Evolutionary conservation across 2,329 filamentous ascomycete species (phyloP).

Genomic region (Fusarium sp.): DNA sequence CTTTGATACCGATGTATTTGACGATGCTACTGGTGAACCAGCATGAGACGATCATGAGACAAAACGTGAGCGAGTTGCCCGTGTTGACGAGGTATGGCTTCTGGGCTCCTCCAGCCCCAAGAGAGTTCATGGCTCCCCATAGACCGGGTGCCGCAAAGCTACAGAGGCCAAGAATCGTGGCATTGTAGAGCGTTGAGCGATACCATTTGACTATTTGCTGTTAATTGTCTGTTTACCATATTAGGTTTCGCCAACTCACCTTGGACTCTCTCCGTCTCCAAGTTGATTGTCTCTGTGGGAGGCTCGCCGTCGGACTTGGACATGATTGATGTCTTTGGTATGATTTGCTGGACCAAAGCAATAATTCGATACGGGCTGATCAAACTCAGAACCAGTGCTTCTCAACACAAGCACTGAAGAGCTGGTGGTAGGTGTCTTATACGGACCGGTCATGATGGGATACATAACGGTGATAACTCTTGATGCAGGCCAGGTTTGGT

Average conservation of each 20-base stretch:
- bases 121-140: conserved; percentile 43
- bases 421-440: not conserved
- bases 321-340: not conserved
- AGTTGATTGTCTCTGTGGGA: not conserved
- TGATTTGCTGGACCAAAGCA: not conserved
- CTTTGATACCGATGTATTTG: conserved; percentile 43
- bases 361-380: not conserved
- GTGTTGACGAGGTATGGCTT: conserved; percentile 73
- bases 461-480: not conserved
- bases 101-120: conserved; percentile 60
- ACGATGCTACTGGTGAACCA: conserved; percentile 56
- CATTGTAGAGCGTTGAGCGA: not conserved
- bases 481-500: not conserved
- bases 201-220: not conserved
- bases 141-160: conserved; percentile 12
- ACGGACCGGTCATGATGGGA: not conserved
- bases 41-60: conserved; percentile 58
- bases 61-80: conserved; percentile 63
- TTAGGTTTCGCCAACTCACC: not conserved
- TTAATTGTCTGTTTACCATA: not conserved
- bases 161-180: not conserved
- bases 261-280: not conserved
- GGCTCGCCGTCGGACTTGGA: not conserved
- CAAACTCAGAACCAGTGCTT: no score
- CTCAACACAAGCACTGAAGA: not conserved